These are phyloP conservation scores for Ophiorrhiza pumila DNA, from an alignment of 257 asterid genomes.

Conservation along the genomic window DNA sequence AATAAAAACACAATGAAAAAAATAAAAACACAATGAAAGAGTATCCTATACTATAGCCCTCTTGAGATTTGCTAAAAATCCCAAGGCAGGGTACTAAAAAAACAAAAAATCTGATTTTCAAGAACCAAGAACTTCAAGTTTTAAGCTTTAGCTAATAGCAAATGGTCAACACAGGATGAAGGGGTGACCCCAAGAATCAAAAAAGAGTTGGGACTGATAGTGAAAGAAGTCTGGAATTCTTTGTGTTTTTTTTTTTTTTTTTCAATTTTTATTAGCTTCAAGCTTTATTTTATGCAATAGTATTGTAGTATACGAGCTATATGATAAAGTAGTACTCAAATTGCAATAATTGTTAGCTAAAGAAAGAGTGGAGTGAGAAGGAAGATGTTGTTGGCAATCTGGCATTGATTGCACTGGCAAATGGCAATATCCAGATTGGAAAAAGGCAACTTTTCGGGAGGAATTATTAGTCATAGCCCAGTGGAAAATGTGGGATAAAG, in stretches of 20 bases:
- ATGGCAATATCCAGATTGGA: slow-evolving; percentile 37
- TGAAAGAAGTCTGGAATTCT: slow-evolving; percentile 21
- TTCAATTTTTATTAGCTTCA: neutral
- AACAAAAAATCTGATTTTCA: slow-evolving; percentile 12
- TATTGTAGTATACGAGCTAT: slow-evolving; percentile 17
- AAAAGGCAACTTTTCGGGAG: slow-evolving; percentile 29
- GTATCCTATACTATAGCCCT: too few species aligned
- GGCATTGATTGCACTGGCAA: slow-evolving; percentile 46
- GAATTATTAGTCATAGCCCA: slow-evolving; percentile 22
- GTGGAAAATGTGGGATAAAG: neutral
- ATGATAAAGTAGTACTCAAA: slow-evolving; percentile 14
- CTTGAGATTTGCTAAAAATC: slow-evolving; percentile 17
- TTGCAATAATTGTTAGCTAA: neutral
- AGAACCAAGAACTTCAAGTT: slow-evolving; percentile 17
- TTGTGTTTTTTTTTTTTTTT: neutral
- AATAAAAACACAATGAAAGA: too few species aligned
- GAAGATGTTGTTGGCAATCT: slow-evolving; percentile 29
- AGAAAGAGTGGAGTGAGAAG: slow-evolving; percentile 18
- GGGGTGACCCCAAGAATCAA: slow-evolving; percentile 16
- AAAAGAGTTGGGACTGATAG: slow-evolving; percentile 20
- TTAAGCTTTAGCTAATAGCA: slow-evolving; percentile 17
- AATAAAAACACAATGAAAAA: too few species aligned
- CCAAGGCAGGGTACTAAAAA: slow-evolving; percentile 8
- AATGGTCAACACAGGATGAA: slow-evolving; percentile 16
- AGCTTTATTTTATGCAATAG: too few species aligned